Evolutionary conservation across 2,329 filamentous ascomycete species (phyloP).

Genomic region (Pseudogymnoascus sp.): DNA sequence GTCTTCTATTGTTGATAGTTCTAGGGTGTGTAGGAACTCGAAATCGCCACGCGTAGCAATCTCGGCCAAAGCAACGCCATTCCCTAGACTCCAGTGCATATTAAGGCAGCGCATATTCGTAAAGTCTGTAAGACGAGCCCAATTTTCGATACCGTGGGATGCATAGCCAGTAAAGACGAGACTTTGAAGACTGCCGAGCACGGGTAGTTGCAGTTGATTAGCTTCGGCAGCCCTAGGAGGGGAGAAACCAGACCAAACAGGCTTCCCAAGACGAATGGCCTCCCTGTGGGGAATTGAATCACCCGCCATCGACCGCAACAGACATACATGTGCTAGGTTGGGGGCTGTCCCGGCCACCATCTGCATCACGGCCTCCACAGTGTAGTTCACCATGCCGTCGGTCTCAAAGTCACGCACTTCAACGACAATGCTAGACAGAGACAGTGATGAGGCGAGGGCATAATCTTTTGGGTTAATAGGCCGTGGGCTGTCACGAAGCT

Average conservation of each 20-base stretch:
- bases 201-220: too few relatives aligned
- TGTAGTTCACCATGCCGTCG: not conserved
- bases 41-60: not conserved
- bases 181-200: not conserved
- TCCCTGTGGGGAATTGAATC: not conserved
- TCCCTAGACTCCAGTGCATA: not conserved
- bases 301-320: too few relatives aligned
- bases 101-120: not conserved
- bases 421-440: not conserved
- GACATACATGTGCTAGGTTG: not conserved
- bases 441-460: not conserved
- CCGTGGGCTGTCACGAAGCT: not conserved
- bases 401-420: too few relatives aligned
- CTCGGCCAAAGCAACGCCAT: too few relatives aligned
- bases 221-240: not conserved
- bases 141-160: too few relatives aligned
- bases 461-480: not conserved
- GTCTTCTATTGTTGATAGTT: not conserved
- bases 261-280: not conserved
- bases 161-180: too few relatives aligned
- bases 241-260: not conserved
- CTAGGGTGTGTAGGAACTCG: not conserved
- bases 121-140: not conserved
- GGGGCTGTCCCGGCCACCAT: not conserved
- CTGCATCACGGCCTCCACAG: not conserved